phyloP scores from a whole-genome alignment of 768 basidiomycete genomes.

The Boletellus sp. region DNA sequence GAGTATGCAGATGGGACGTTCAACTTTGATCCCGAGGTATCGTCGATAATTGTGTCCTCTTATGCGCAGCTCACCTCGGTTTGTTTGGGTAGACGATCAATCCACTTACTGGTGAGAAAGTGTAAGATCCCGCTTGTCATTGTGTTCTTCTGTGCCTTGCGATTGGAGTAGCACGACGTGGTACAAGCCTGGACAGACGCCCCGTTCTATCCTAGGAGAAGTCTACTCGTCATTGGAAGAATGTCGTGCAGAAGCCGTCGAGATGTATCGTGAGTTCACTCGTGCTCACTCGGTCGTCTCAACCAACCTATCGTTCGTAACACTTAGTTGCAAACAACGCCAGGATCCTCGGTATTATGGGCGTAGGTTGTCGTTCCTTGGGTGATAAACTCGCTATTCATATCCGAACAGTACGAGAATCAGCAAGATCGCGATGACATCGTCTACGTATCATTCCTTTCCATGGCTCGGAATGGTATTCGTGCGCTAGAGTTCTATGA shows the following conservation, averaged over 20 bases:
- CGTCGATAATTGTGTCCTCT: constrained; percentile 23
- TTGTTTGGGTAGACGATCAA: constrained; percentile 61
- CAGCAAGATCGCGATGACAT: constrained; percentile 70
- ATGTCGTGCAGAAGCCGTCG: constrained; percentile 88
- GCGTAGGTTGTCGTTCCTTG: constrained; percentile 40
- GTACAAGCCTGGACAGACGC: constrained; percentile 86
- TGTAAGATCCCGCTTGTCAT: constrained; percentile 41
- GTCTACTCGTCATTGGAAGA: constrained; percentile 91
- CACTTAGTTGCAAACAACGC: constrained; percentile 63
- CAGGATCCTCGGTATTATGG: constrained; percentile 78
- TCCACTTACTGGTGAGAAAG: constrained; percentile 71
- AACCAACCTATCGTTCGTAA: not conserved
- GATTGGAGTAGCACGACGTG: constrained; percentile 56
- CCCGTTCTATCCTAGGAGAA: constrained; percentile 78
- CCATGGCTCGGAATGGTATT: constrained; percentile 84
- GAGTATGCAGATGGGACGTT: constrained; percentile 71
- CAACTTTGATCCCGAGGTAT: constrained; percentile 75
- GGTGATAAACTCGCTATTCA: not conserved
- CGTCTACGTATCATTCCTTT: constrained; percentile 74
- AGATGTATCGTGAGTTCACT: constrained; percentile 61
- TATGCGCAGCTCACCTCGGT: not conserved
- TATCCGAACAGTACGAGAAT: constrained; percentile 53
- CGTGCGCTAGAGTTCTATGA: constrained; percentile 82
- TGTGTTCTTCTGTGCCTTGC: not conserved
- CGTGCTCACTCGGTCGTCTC: not conserved